Conservation (phyloP, 208 protist species). For the Entamoeba moshkovskii region DNA sequence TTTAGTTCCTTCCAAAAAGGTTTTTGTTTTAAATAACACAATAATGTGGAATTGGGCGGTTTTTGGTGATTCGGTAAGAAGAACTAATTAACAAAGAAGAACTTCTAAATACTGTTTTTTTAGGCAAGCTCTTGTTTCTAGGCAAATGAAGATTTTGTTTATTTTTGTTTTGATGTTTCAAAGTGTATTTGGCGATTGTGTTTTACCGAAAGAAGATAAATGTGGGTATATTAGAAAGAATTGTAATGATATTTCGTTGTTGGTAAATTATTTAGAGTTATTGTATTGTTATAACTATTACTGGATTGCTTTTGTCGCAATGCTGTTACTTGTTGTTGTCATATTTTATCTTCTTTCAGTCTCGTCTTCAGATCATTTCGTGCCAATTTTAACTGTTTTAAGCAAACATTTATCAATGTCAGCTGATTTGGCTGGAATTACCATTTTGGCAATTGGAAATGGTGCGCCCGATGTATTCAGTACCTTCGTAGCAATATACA, state of each 20-base stretch:
- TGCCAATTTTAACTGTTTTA: not conserved
- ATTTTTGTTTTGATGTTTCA: too few relatives aligned
- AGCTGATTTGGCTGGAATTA: not conserved
- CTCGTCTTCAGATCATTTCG: not conserved
- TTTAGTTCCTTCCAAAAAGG: too few relatives aligned
- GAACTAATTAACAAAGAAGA: too few relatives aligned
- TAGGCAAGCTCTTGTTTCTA: too few relatives aligned
- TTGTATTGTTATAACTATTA: not conserved
- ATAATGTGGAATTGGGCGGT: too few relatives aligned
- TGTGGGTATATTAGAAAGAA: not conserved
- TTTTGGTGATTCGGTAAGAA: too few relatives aligned
- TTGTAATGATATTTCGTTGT: not conserved
- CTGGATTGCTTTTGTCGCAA: not conserved
- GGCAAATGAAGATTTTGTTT: too few relatives aligned
- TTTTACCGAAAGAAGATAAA: not conserved
- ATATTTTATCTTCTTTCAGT: not conserved
- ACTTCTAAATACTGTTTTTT: too few relatives aligned
- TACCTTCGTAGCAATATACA: not conserved
- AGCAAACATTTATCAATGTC: not conserved
- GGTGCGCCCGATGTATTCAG: not conserved
- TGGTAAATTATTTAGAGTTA: slow-evolving; percentile 1
- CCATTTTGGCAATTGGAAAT: not conserved
- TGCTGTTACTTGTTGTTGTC: not conserved
- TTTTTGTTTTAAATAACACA: too few relatives aligned
- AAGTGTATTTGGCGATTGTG: not conserved